Percentiles rank a stretch among this genome's conserved stretches.
Evolutionary conservation across 352 stramenopile genomes (phyloP).

Genomic region (Globisporangium takayamanum): DNA sequence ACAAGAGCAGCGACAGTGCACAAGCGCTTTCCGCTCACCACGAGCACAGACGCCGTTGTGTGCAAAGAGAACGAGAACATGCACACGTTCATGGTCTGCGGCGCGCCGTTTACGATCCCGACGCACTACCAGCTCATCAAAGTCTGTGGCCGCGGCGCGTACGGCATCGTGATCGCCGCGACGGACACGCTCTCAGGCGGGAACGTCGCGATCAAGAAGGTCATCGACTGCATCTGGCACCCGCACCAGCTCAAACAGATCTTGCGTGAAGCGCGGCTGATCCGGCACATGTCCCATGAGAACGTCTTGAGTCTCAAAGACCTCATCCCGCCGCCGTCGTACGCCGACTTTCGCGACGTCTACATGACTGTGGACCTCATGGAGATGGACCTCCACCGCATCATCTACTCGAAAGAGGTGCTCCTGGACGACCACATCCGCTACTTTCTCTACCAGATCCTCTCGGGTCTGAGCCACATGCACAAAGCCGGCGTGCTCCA

Average conservation of each 20-base stretch:
- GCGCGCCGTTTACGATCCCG: slow-evolving; percentile 82
- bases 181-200: slow-evolving; percentile 74
- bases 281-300: slow-evolving; percentile 82
- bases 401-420: slow-evolving; percentile 91
- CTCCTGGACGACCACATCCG: slow-evolving; percentile 91
- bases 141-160: slow-evolving; percentile 80
- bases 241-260: slow-evolving; percentile 88
- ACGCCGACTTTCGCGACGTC: slow-evolving; percentile 82
- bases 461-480: slow-evolving; percentile 86
- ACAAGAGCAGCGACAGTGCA: slow-evolving; percentile 15
- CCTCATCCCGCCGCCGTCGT: slow-evolving; percentile 76
- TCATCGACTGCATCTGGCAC: slow-evolving; percentile 89
- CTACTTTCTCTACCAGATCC: slow-evolving; percentile 92
- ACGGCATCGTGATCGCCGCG: slow-evolving; percentile 87
- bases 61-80: slow-evolving; percentile 86
- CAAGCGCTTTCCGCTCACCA: slow-evolving; percentile 34
- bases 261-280: slow-evolving; percentile 75
- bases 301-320: slow-evolving; percentile 84
- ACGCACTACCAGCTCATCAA: slow-evolving; percentile 87
- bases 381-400: slow-evolving; percentile 90
- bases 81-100: slow-evolving; percentile 88
- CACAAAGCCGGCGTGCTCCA: slow-evolving; percentile 80
- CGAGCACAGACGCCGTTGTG: slow-evolving; percentile 41
- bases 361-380: slow-evolving; percentile 91
- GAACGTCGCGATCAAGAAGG: slow-evolving; percentile 89